A percentile compares a stretch with the other conserved stretches of the same genome.
These are phyloP conservation scores for Chenopodium quinoa DNA, from an alignment of 148 eudicot species.

Conservation along the genomic window DNA sequence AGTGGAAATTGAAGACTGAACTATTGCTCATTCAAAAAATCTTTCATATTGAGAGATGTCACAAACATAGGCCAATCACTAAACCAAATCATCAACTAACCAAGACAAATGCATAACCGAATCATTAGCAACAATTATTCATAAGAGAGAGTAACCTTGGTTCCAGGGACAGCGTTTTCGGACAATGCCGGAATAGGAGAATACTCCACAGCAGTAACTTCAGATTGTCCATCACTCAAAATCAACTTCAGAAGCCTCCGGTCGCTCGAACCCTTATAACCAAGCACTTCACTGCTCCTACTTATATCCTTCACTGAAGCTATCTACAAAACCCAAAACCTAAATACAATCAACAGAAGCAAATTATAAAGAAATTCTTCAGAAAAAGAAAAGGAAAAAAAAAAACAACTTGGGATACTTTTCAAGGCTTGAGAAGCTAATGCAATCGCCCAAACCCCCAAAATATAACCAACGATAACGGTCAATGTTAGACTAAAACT, in stretches of 20 bases:
- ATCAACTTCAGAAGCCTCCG: conserved; percentile 61
- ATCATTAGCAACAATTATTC: background rate
- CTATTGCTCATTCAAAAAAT: background rate
- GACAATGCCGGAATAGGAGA: conserved; percentile 59
- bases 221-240: conserved; percentile 84
- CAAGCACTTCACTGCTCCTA: conserved; percentile 51
- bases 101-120: background rate
- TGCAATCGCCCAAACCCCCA: background rate
- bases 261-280: conserved; percentile 43
- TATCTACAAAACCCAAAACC: conserved; percentile 37
- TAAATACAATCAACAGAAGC: conserved; percentile 5
- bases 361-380: background rate
- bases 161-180: conserved; percentile 77
- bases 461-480: too few relatives aligned
- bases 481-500: background rate
- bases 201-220: conserved; percentile 75
- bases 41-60: background rate
- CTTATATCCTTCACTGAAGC: conserved; percentile 73
- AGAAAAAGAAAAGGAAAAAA: background rate
- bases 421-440: background rate
- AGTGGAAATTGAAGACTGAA: too few relatives aligned
- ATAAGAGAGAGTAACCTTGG: conserved; percentile 53
- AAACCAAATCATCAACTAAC: background rate
- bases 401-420: background rate
- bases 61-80: too few relatives aligned